Conservation (phyloP, 2,329 filamentous ascomycete species). For the Aurifilum marmelostoma region DNA sequence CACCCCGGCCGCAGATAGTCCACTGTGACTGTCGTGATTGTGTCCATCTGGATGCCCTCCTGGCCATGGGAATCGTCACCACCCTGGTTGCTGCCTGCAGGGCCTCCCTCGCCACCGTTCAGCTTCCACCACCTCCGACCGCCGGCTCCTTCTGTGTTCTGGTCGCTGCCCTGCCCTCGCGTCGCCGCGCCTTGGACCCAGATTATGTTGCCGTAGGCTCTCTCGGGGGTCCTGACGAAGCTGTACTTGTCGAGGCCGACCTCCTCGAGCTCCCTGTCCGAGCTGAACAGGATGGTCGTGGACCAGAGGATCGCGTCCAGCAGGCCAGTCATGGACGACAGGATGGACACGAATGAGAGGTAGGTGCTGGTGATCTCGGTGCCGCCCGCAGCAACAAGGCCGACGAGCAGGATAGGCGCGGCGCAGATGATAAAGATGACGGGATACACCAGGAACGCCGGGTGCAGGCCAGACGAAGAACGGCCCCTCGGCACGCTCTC, state of each 20-base stretch:
- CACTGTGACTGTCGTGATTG: slow-evolving; percentile 39
- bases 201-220: slow-evolving; percentile 48
- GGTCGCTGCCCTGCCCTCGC: slow-evolving; percentile 4
- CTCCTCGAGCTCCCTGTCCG: slow-evolving; percentile 45
- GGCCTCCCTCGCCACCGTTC: slow-evolving; percentile 8
- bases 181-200: slow-evolving; percentile 35
- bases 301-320: slow-evolving; percentile 59
- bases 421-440: slow-evolving; percentile 72
- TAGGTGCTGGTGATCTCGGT: slow-evolving; percentile 35
- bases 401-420: slow-evolving; percentile 64
- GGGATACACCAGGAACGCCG: slow-evolving; percentile 68
- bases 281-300: slow-evolving; percentile 53
- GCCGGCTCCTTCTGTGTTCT: slow-evolving; percentile 4
- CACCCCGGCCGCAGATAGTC: slow-evolving; percentile 24
- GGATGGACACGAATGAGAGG: not conserved
- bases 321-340: slow-evolving; percentile 51
- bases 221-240: slow-evolving; percentile 48
- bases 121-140: slow-evolving; percentile 24
- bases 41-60: slow-evolving; percentile 36
- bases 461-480: slow-evolving; percentile 42
- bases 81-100: slow-evolving; percentile 11
- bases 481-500: slow-evolving; percentile 34
- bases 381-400: slow-evolving; percentile 61
- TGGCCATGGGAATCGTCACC: not conserved
- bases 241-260: slow-evolving; percentile 56